A percentile compares a stretch with the other conserved stretches of the same genome.
Evolutionary conservation across 345 rosid species (phyloP).

Genomic region (Trapa incisa): DNA sequence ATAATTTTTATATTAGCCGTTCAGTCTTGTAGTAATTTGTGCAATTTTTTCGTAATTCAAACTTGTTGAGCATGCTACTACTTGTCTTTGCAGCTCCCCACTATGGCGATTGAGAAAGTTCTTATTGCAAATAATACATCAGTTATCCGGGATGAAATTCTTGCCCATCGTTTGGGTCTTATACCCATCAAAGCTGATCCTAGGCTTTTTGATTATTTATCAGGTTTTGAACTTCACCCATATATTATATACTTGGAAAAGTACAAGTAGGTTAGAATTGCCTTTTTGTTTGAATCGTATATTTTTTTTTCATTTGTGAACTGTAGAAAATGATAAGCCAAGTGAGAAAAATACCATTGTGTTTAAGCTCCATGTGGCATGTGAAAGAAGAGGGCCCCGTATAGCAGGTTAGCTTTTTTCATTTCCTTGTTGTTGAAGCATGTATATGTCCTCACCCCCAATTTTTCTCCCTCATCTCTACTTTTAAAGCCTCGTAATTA

Average conservation of each 20-base stretch:
- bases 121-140: slow-evolving; percentile 83
- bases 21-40: background rate
- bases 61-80: background rate
- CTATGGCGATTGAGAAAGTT: slow-evolving; percentile 95
- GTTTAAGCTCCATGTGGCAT: slow-evolving; percentile 71
- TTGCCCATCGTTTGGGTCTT: slow-evolving; percentile 89
- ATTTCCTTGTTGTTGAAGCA: background rate
- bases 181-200: slow-evolving; percentile 78
- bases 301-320: slow-evolving; percentile 3
- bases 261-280: background rate
- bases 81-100: slow-evolving; percentile 46
- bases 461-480: background rate
- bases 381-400: slow-evolving; percentile 36
- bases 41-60: background rate
- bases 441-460: background rate
- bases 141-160: slow-evolving; percentile 77
- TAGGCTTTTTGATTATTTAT: slow-evolving; percentile 68
- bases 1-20: background rate
- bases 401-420: slow-evolving; percentile 33
- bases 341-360: slow-evolving; percentile 91
- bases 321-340: slow-evolving; percentile 53
- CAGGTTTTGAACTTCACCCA: slow-evolving; percentile 31
- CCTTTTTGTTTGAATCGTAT: background rate
- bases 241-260: background rate
- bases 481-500: background rate